Percentiles rank a stretch among this genome's conserved stretches.
Conservation (phyloP, 495 filamentous ascomycete species). For the Hyaloscypha variabilis region DNA sequence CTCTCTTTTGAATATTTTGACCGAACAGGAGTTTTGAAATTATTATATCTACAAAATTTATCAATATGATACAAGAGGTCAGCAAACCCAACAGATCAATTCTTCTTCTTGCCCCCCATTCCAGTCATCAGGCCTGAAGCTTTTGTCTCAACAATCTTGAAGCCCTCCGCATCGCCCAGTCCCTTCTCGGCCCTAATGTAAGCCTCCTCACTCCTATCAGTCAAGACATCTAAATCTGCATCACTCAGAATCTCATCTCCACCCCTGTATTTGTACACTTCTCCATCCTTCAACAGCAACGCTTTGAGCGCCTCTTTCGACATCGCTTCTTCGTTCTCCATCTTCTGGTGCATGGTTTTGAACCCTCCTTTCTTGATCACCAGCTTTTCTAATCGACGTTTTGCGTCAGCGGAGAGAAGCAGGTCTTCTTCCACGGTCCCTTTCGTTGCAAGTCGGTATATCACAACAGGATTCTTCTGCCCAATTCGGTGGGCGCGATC, state of each 20-base stretch:
- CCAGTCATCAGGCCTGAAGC: constrained; percentile 36
- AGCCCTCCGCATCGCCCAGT: constrained; percentile 61
- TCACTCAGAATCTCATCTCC: constrained; percentile 70
- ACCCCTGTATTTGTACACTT: constrained; percentile 60
- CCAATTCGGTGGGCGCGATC: constrained; percentile 95
- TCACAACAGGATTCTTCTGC: constrained; percentile 86
- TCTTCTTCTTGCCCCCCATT: background rate
- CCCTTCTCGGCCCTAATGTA: constrained; percentile 79
- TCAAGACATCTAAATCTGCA: constrained; percentile 74
- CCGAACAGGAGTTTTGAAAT: too few species aligned
- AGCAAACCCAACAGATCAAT: too few species aligned
- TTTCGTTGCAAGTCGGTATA: constrained; percentile 94
- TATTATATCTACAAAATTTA: too few species aligned
- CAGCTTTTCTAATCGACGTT: constrained; percentile 90
- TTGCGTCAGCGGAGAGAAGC: constrained; percentile 86
- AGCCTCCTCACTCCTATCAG: constrained; percentile 84
- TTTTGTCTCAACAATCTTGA: constrained; percentile 71
- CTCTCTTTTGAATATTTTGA: too few species aligned
- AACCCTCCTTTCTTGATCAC: constrained; percentile 93
- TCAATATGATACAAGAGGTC: too few species aligned
- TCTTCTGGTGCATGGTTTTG: constrained; percentile 55
- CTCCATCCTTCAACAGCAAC: constrained; percentile 64
- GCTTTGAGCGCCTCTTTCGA: constrained; percentile 62
- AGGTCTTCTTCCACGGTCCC: constrained; percentile 90
- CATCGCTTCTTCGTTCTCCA: constrained; percentile 57